A percentile compares a stretch with the other conserved stretches of the same genome.
phyloP scores from a whole-genome alignment of 768 basidiomycete genomes.

The Trametes coccinea region DNA sequence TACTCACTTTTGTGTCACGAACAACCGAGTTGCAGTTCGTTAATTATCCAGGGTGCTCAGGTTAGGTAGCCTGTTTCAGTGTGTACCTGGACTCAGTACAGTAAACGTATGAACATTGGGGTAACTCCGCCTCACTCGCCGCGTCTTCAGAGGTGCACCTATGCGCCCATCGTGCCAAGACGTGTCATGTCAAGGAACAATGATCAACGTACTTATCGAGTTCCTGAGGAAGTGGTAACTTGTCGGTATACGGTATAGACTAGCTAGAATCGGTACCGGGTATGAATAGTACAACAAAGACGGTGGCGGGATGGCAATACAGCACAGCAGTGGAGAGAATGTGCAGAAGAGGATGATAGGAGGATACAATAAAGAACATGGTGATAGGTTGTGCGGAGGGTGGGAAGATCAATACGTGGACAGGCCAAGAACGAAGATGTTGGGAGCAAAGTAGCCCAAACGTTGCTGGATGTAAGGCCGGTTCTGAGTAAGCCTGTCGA shows the following conservation, averaged over 20 bases:
- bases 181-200: too few species aligned
- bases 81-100: too few species aligned
- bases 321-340: background rate
- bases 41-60: too few species aligned
- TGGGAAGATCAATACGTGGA: constrained; percentile 15
- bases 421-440: constrained; percentile 65
- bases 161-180: too few species aligned
- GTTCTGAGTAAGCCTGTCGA: constrained; percentile 62
- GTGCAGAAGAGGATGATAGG: background rate
- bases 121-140: too few species aligned
- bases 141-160: too few species aligned
- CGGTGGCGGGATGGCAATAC: background rate
- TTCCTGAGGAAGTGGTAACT: too few species aligned
- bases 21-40: too few species aligned
- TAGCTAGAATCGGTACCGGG: background rate
- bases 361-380: background rate
- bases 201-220: too few species aligned
- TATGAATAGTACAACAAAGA: constrained; percentile 1
- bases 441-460: constrained; percentile 77
- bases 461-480: constrained; percentile 59
- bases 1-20: too few species aligned
- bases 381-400: background rate
- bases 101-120: too few species aligned
- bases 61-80: too few species aligned
- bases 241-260: background rate